Percentiles rank a stretch among this genome's conserved stretches.
Evolutionary conservation across 345 rosid genomes (phyloP).

Genomic region (Camelina neglecta): DNA sequence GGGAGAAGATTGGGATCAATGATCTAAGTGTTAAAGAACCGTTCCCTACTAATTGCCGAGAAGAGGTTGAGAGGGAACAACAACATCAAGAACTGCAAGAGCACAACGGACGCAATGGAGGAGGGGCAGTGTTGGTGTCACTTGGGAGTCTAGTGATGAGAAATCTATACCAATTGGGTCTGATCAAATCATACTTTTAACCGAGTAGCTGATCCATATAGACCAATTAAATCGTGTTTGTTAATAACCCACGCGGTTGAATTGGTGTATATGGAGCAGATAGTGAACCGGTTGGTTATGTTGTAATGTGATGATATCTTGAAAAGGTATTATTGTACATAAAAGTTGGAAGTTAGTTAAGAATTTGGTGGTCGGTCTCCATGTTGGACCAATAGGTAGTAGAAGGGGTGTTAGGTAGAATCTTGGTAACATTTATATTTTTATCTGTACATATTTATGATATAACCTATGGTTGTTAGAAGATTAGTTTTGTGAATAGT

Average conservation of each 20-base stretch:
- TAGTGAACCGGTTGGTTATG: conserved; percentile 29
- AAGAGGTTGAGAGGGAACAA: conserved; percentile 58
- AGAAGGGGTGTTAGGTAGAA: conserved; percentile 34
- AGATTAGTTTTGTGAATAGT: conserved; percentile 33
- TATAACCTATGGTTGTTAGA: conserved; percentile 43
- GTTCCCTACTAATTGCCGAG: conserved; percentile 52
- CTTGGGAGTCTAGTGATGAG: conserved; percentile 82
- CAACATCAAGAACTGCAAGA: conserved; percentile 46
- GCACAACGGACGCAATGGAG: conserved; percentile 25
- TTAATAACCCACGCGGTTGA: conserved; percentile 29
- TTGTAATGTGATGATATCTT: background rate
- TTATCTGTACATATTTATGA: conserved; percentile 21
- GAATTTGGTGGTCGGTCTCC: conserved; percentile 42
- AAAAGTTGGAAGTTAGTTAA: conserved; percentile 39
- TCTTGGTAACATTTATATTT: conserved; percentile 12
- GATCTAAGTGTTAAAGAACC: conserved; percentile 69
- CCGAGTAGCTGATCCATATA: conserved; percentile 17
- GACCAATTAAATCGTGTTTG: conserved; percentile 40
- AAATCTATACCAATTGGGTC: conserved; percentile 90
- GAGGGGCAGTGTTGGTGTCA: conserved; percentile 78
- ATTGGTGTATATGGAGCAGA: conserved; percentile 33
- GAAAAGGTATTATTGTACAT: conserved; percentile 25
- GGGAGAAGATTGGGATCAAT: conserved; percentile 68
- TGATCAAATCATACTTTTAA: conserved; percentile 78
- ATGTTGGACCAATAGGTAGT: conserved; percentile 42